A percentile compares a stretch with the other conserved stretches of the same genome.
Conservation (phyloP, 2,329 filamentous ascomycete species). For the Alternaria gansuensis region DNA sequence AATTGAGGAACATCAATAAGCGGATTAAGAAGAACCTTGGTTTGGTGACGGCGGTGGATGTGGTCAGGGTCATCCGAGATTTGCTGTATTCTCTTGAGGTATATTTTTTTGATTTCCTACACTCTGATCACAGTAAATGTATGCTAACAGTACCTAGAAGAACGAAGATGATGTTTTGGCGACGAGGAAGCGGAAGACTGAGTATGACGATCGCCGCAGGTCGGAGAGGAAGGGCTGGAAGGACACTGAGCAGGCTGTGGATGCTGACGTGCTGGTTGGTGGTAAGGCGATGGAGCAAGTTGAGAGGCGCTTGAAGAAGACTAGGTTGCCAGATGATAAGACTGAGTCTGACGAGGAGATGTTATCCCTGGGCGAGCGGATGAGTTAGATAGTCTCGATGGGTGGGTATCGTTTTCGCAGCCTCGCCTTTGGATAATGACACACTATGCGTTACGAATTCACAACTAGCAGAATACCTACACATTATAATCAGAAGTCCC, state of each 20-base stretch:
- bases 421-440: neutral
- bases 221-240: neutral
- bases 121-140: neutral
- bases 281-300: neutral
- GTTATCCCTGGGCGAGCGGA: neutral
- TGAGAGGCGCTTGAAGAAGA: neutral
- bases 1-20: neutral
- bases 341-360: slow-evolving; percentile 1
- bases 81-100: neutral
- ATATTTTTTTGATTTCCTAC: neutral
- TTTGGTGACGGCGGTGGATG: neutral
- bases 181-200: neutral
- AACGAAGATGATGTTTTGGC: neutral
- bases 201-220: neutral
- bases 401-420: neutral
- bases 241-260: neutral
- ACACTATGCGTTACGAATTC: neutral
- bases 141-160: neutral
- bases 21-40: neutral
- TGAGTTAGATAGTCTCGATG: neutral
- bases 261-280: neutral
- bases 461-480: neutral
- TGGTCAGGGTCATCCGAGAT: neutral
- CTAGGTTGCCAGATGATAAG: neutral
- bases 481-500: slow-evolving; percentile 10